These are phyloP conservation scores for Lentinus tigrinus DNA, from an alignment of 768 basidiomycete genomes.

Conservation along the genomic window DNA sequence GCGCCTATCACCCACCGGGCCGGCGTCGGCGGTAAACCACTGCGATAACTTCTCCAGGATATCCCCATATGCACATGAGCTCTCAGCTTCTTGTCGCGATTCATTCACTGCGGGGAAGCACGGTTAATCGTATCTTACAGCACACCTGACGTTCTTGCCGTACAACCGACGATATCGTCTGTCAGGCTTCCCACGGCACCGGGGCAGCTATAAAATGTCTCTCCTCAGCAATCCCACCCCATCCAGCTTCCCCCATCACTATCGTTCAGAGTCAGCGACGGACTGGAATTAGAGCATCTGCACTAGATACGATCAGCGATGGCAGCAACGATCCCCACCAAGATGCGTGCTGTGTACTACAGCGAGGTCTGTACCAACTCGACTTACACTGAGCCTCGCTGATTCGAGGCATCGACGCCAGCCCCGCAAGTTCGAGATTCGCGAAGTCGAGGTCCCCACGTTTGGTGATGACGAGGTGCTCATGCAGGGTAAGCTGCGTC, in stretches of 20 bases:
- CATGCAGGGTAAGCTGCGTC: conserved; percentile 54
- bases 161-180: no score
- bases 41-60: no score
- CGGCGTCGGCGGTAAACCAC: neutral
- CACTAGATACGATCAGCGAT: neutral
- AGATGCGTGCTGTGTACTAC: conserved; percentile 21
- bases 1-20: neutral
- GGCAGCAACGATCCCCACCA: neutral
- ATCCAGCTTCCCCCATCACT: no score
- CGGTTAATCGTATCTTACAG: neutral
- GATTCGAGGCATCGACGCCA: conserved; percentile 24
- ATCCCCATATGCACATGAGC: no score
- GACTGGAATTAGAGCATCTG: no score
- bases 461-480: conserved; percentile 70
- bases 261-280: no score
- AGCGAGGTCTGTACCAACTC: conserved; percentile 7
- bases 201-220: no score
- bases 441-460: conserved; percentile 64
- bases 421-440: conserved; percentile 68
- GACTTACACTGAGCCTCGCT: neutral
- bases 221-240: no score
- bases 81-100: no score
- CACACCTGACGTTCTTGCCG: no score
- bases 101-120: neutral
- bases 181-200: no score